Percentiles rank a stretch among this genome's conserved stretches.
phyloP scores from a whole-genome alignment of 257 asterid species.

The Solanum corneliomulleri region DNA sequence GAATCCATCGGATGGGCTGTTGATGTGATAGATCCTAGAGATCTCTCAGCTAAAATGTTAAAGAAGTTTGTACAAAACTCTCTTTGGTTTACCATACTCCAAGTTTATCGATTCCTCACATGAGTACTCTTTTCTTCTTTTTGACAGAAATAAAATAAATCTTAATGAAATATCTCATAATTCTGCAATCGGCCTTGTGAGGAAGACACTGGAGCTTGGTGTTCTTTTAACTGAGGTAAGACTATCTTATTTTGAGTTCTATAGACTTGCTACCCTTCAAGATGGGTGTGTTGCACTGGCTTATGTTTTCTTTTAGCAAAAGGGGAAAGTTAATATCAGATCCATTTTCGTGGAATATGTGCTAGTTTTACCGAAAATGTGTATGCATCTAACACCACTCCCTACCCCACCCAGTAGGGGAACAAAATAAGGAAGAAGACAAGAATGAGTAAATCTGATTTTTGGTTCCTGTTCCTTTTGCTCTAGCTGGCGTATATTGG shows the following conservation, averaged over 20 bases:
- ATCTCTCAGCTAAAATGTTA: conserved; percentile 87
- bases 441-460: not conserved
- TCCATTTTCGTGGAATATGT: not conserved
- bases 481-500: not conserved
- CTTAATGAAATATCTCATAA: conserved; percentile 90
- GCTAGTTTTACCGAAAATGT: not conserved
- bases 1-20: conserved; percentile 91
- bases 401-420: not conserved
- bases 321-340: not conserved
- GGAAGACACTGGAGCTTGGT: conserved; percentile 55
- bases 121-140: conserved; percentile 1
- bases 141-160: conserved; percentile 67
- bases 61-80: conserved; percentile 46
- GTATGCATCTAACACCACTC: not conserved
- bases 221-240: conserved; percentile 88
- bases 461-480: not conserved
- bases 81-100: not conserved
- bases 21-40: conserved; percentile 88
- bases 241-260: not conserved
- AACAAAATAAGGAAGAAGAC: not conserved
- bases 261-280: not conserved
- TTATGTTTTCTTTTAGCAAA: not conserved
- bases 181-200: conserved; percentile 87
- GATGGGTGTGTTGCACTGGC: not conserved
- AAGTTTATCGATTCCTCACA: not conserved